Evolutionary conservation across 768 basidiomycete genomes (phyloP), one percentile per base, ranked within the genome.

Genomic region (Lactarius quietus): DNA sequence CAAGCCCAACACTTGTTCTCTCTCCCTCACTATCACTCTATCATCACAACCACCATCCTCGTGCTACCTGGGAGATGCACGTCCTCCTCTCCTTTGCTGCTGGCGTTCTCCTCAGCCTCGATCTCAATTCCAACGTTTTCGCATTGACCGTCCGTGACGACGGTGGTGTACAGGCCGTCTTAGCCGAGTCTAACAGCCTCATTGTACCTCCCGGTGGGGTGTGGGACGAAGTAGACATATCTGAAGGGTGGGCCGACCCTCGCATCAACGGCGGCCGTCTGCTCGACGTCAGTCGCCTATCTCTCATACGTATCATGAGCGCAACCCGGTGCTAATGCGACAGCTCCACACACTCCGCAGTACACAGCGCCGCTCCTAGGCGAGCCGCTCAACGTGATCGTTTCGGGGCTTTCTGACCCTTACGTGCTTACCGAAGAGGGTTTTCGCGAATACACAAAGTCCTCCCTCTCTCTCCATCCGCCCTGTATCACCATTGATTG

Each of bases 381-480:
- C 51, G 93, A 95, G 76, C 93, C 93, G 15, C 76, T 95, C 63
- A 95, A 95, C 71, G 80, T 92, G 55, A 89, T 95, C 70, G 86
- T 95, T 52, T 89, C 90, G 31, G 88, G 84, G 53, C 78, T 77
- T 31, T 93, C 91, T 1, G 91, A 94, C 72, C 90, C 92, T 0
- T 88, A 83, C 73, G 77, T 95, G 61, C 84, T 95, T 68, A 88
- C 89, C 8, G 88, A 92, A 41, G 67, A 74, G 17, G 93, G 93
- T 5, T 83, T 95, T 69, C 82, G 80, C 55, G 74, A 76, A 66
- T 93, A 91, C 72, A 81, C 87, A 69, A 89, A 86, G 88, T 90
- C 64, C 75, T 70, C 28, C 52, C 26, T 28, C 39, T 29, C 39
- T 52, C 38, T 57, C 14, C 15, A 15, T 28, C 23, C 23, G 23